Evolutionary conservation across 2,329 filamentous ascomycete species (phyloP).

Genomic region (Apiospora hydei): DNA sequence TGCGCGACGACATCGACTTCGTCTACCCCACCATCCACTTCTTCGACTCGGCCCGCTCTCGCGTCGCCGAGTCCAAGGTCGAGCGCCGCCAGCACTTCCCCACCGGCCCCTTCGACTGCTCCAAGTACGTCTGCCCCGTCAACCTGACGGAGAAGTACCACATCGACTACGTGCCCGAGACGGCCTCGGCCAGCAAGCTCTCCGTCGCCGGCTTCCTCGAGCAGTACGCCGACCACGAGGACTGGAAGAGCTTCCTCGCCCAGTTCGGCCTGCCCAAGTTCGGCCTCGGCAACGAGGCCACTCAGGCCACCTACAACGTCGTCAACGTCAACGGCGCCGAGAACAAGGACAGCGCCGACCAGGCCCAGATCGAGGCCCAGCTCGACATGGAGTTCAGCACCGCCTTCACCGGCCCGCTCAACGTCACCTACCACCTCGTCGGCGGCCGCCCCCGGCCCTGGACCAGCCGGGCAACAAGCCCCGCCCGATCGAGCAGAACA

Average conservation of each 20-base stretch:
- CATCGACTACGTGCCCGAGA: slow-evolving; percentile 24
- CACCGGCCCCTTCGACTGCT: slow-evolving; percentile 14
- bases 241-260: slow-evolving; percentile 13
- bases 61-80: neutral
- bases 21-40: slow-evolving; percentile 24
- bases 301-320: slow-evolving; percentile 1
- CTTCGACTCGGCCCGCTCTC: neutral
- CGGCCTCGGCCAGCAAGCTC: slow-evolving; percentile 22
- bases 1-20: slow-evolving; percentile 20
- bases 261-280: slow-evolving; percentile 1
- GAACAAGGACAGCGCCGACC: neutral
- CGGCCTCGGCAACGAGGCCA: neutral
- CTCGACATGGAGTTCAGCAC: slow-evolving; percentile 17
- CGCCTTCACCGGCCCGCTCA: slow-evolving; percentile 19
- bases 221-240: neutral
- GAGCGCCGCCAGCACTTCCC: slow-evolving; percentile 10
- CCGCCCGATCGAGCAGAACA: slow-evolving; percentile 44
- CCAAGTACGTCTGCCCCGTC: slow-evolving; percentile 5
- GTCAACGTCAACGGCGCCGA: slow-evolving; percentile 18
- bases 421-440: slow-evolving; percentile 12
- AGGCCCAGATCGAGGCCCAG: slow-evolving; percentile 1
- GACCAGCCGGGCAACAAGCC: slow-evolving; percentile 8
- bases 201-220: slow-evolving; percentile 23
- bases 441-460: slow-evolving; percentile 13
- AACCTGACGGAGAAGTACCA: slow-evolving; percentile 17